Percentiles rank a stretch among this genome's conserved stretches.
Conservation (phyloP, 192 early-diverging fungal species). For the Coemansia sp. region DNA sequence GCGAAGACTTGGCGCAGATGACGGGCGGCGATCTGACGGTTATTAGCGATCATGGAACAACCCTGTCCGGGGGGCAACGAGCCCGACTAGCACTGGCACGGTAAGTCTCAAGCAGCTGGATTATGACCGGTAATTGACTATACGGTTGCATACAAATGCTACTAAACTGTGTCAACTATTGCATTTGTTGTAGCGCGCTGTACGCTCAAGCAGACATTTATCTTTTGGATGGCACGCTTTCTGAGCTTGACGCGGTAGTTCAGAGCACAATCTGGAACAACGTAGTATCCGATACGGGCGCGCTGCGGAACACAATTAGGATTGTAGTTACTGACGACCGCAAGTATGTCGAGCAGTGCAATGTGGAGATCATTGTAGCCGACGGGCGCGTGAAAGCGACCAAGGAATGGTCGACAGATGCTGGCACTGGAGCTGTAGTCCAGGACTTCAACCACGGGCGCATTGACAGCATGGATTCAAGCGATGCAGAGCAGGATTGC, state of each 20-base stretch:
- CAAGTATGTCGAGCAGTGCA: conserved; percentile 42
- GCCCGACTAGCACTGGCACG: conserved; percentile 59
- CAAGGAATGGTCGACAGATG: not conserved
- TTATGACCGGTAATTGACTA: too few relatives aligned
- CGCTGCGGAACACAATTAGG: conserved; percentile 24
- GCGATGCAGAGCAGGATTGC: not conserved
- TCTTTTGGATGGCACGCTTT: conserved; percentile 74
- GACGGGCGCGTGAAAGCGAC: conserved; percentile 13
- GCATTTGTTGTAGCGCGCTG: conserved; percentile 52
- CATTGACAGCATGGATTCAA: not conserved
- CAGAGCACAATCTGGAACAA: conserved; percentile 64
- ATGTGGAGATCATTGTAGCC: conserved; percentile 40
- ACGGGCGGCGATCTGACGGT: conserved; percentile 57
- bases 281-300: conserved; percentile 31
- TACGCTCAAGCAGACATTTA: conserved; percentile 74
- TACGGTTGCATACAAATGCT: too few relatives aligned
- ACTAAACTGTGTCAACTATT: too few relatives aligned
- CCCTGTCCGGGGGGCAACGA: conserved; percentile 51
- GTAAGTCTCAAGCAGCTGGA: conserved; percentile 14
- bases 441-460: not conserved
- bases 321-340: conserved; percentile 54
- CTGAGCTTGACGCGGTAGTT: conserved; percentile 69
- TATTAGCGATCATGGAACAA: conserved; percentile 39
- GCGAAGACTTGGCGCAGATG: conserved; percentile 56
- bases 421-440: not conserved